These are phyloP conservation scores for Hordeum vulgare DNA, from an alignment of 176 grass and related monocot genomes.

Conservation along the genomic window MorexV3_pseudomolecules_assembly NC_058519.1:451738369-451738868, in stretches of 20 bases:
- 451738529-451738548: constrained; percentile 1
- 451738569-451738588: not conserved
- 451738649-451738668: too few species aligned
- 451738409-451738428: constrained; percentile 91
- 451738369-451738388: constrained; percentile 84
- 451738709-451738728: too few species aligned
- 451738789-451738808: not conserved
- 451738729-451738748: not conserved
- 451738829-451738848: not conserved
- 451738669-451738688: too few species aligned
- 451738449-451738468: constrained; percentile 94
- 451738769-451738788: not conserved
- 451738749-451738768: not conserved
- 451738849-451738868: not conserved
- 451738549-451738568: not conserved
- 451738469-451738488: constrained; percentile 59
- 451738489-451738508: constrained; percentile 75
- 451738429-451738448: constrained; percentile 97
- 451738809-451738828: not conserved
- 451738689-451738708: too few species aligned
- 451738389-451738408: constrained; percentile 78
- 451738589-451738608: not conserved
- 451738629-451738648: too few species aligned
- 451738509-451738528: not conserved
- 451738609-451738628: not conserved